These are phyloP conservation scores for Trichoderma atrobrunneum DNA, from an alignment of 2,329 filamentous ascomycete species.

Conservation along the genomic window DNA sequence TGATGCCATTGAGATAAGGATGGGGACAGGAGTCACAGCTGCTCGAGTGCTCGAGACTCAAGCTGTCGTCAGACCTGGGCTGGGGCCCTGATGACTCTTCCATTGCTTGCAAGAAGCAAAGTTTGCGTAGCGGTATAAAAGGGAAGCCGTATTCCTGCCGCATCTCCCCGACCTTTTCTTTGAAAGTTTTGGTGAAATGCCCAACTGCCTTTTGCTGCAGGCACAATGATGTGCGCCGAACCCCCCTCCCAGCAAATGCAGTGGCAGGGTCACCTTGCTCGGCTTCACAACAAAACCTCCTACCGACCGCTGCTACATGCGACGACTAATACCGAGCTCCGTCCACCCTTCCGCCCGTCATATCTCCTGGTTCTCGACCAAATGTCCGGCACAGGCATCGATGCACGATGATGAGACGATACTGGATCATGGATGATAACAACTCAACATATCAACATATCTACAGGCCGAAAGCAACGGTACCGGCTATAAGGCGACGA, in stretches of 20 bases:
- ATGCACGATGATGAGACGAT: neutral
- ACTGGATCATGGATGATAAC: neutral
- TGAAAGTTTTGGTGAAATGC: constrained; percentile 7
- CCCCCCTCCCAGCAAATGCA: neutral
- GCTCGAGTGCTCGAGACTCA: constrained; percentile 18
- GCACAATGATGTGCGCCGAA: neutral
- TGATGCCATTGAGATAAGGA: constrained; percentile 16
- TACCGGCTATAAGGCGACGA: neutral
- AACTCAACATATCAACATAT: neutral
- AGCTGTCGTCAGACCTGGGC: constrained; percentile 19
- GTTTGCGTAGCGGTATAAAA: constrained; percentile 20
- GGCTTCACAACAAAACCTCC: neutral
- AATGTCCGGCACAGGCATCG: neutral
- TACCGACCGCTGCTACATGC: neutral
- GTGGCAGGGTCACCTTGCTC: constrained; percentile 17
- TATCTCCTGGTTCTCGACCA: neutral
- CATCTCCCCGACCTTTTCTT: neutral
- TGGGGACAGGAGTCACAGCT: constrained; percentile 15
- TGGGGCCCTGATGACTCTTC: constrained; percentile 20
- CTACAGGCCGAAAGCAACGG: neutral
- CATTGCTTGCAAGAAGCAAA: constrained; percentile 6
- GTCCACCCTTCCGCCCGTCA: neutral
- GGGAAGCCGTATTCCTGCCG: constrained; percentile 14
- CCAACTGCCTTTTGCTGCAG: neutral
- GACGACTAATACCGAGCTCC: constrained; percentile 7